Evolutionary conservation across 257 asterid genomes (phyloP).

Genomic region (Eustoma russellianum): DNA sequence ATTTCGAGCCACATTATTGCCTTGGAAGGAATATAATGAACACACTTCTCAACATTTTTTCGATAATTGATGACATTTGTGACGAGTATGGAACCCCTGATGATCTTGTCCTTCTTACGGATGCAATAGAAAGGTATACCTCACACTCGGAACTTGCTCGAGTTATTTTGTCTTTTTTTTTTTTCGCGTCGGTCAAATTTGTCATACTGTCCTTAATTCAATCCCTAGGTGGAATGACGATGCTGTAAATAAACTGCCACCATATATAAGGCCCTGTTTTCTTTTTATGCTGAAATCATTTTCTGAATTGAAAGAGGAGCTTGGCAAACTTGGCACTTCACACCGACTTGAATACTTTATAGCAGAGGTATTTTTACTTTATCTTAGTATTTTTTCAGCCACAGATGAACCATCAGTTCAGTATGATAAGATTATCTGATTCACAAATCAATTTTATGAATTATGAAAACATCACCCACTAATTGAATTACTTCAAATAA

Average conservation of each 20-base stretch:
- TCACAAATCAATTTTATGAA: too few species aligned
- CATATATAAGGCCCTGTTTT: conserved; percentile 9
- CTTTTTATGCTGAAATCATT: conserved; percentile 5
- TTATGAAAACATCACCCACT: too few species aligned
- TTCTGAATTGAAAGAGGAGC: conserved; percentile 9
- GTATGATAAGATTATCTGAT: too few species aligned
- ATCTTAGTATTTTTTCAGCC: too few species aligned
- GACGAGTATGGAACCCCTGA: conserved; percentile 17
- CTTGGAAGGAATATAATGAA: conserved; percentile 6
- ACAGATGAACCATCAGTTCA: too few species aligned
- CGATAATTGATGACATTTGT: conserved; percentile 17
- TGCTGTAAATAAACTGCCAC: conserved; percentile 12
- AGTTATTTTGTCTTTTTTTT: too few species aligned
- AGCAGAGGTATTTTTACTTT: conserved; percentile 22
- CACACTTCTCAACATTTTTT: conserved; percentile 11
- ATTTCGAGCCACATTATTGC: too few species aligned
- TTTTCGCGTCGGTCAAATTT: too few species aligned
- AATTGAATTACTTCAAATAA: too few species aligned
- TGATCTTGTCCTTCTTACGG: conserved; percentile 16
- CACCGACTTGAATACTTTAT: conserved; percentile 2
- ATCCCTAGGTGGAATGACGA: conserved; percentile 17
- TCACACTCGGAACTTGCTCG: too few species aligned
- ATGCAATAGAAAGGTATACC: conserved; percentile 19
- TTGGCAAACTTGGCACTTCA: conserved; percentile 6
- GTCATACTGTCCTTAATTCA: too few species aligned